Percentiles rank a stretch among this genome's conserved stretches.
phyloP scores from a whole-genome alignment of 2,329 filamentous ascomycete species.

The Akanthomyces dipterigenus region DNA sequence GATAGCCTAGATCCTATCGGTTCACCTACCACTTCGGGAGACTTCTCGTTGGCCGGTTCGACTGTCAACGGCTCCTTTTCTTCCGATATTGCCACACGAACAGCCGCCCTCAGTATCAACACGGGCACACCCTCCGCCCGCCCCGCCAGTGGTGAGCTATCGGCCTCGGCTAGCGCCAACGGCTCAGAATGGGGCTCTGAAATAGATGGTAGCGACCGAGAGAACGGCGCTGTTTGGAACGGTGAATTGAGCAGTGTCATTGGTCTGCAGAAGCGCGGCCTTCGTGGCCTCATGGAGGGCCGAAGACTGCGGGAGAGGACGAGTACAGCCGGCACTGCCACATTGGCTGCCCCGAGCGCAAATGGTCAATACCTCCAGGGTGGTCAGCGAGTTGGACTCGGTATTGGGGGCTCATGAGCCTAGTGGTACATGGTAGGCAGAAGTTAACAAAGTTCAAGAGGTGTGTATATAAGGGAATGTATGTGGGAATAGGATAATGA shows the following conservation, averaged over 20 bases:
- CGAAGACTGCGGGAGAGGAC: conserved; percentile 72
- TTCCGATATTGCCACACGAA: conserved; percentile 27
- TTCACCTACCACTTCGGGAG: conserved; percentile 26
- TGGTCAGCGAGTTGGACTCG: conserved; percentile 41
- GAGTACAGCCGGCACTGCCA: conserved; percentile 32
- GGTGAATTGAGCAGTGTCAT: conserved; percentile 84
- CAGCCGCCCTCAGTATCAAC: conserved; percentile 42
- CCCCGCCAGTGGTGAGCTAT: conserved; percentile 42
- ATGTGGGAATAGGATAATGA: background rate
- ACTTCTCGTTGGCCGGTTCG: conserved; percentile 27
- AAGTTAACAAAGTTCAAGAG: conserved; percentile 10
- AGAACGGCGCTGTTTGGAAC: conserved; percentile 57
- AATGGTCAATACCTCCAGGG: conserved; percentile 22
- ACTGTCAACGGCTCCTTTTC: conserved; percentile 23
- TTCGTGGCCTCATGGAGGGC: conserved; percentile 92
- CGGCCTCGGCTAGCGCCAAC: conserved; percentile 43
- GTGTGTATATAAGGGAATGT: conserved; percentile 10
- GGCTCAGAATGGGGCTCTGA: conserved; percentile 53
- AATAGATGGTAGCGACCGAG: conserved; percentile 41
- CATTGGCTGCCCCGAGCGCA: conserved; percentile 23
- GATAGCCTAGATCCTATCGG: conserved; percentile 38
- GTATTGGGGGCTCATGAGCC: conserved; percentile 41
- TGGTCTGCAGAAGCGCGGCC: conserved; percentile 85
- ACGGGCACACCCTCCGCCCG: conserved; percentile 31
- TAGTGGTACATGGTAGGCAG: background rate